Base-by-base conservation (phyloP, 148 eudicot species). In the Cornus controversa region DNA sequence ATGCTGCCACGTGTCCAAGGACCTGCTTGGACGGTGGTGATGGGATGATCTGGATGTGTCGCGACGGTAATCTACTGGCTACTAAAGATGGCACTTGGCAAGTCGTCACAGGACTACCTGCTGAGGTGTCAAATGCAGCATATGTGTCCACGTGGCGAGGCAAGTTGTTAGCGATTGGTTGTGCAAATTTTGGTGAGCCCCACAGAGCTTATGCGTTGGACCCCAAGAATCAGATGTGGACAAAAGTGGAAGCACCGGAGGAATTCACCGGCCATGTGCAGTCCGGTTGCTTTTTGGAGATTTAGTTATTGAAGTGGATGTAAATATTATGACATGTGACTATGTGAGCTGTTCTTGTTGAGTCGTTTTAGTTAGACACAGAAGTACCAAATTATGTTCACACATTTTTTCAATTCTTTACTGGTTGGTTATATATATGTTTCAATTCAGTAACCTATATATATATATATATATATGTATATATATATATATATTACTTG, bases 181-280 rank as follows among this genome's bases (percentile, higher is more conserved):
- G 82, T 4, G 57, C 68, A n/a, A 68, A 77, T 29, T 81, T 82
- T 37, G 91, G 85, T 15, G 87, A 80, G 68, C 57, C 84, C 31
- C 85, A 87, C 27, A 74, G 42, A 15, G 85, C 64, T 6, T 90
- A 82, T 65, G 64, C 81, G 80, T 68, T 89, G 81, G 93, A 96
- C 70, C 73, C 88, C 80, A 79, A 85, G 82, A 82, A 50, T 1
- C 31, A 50, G 13, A 76, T 28, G 60, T 96, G 99, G 98, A 77
- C 58, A 31, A 78, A 84, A 74, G 65, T 91, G 5, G 89, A 80
- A 4, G 57, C 75, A 57, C 82, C 93, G 4, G 79, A 75, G 3
- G 82, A 82, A 8, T 90, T 78, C 71, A 62, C 78, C 34, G 95
- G 98, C n/a, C 90, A 90, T 78, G 97, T 93, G 72, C 98, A 88